Base-by-base conservation (phyloP, 805 yeast species). In the Zygotorulaspora danielsina region DNA sequence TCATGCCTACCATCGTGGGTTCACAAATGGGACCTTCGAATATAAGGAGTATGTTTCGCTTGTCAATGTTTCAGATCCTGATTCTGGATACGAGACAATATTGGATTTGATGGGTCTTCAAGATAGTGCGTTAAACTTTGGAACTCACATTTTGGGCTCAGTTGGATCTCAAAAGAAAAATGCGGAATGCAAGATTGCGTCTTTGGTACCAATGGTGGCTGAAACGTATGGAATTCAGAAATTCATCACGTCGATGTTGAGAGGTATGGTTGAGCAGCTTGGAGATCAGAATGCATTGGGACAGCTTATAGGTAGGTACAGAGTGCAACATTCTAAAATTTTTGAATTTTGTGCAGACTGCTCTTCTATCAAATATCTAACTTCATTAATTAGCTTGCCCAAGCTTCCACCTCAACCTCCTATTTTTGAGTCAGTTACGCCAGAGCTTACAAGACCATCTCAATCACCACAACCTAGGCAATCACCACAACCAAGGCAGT, bases 211-310 rank as follows among this genome's bases (percentile, higher is more conserved):
- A 2, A 70, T 89, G 63, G 86, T 90, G 38, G 76, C 90, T 5
- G 98, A 90, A 61, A 76, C 94, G 2, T 89, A 86, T 56, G 97
- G 97, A 32, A 87, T 90, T 42, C 86, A 88, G 64, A 84, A 87
- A 61, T 90, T 90, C 53, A 68, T 84, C 42, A 83, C 86, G 2
- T 81, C 95, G 7, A 89, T 90, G 97, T 67, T 90, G 43, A 75
- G 96, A 49, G 97, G 95, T 0, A 72, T 90, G 78, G 77, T 84
- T 54, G 76, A 52, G 72, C 85, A 51, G 75, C 84, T 46, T 79
- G 54, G 46, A 17, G 80, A 78, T 20, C 84, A 76, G 15, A 95
- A 82, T 4, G 90, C 87, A 1, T 68, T 90, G 47, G 75, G 74
- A 49, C 90, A 93, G 3, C 70, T 90, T 46, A 70, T 79, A 47